A percentile compares a stretch with the other conserved stretches of the same genome.
These are phyloP conservation scores for Puccinia novopanici DNA, from an alignment of 1,284 basidiomycete species.

Conservation along the genomic window DNA sequence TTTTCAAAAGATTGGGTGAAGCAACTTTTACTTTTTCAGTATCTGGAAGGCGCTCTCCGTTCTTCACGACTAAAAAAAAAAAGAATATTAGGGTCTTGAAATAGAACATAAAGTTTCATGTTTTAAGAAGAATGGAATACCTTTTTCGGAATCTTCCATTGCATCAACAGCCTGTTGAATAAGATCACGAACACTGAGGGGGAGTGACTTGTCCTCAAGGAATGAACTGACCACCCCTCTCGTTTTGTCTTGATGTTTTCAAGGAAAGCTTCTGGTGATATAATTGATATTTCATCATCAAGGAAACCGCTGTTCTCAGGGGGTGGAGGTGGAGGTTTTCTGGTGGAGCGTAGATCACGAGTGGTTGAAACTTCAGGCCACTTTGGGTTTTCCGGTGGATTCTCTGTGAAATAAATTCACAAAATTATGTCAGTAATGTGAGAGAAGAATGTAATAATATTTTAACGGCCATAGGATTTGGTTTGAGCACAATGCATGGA, in stretches of 20 bases:
- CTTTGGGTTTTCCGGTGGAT: too few relatives aligned
- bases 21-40: not conserved
- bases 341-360: too few relatives aligned
- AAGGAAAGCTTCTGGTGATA: not conserved
- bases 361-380: too few relatives aligned
- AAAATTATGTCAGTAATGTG: too few relatives aligned
- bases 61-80: not conserved
- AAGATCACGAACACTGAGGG: not conserved
- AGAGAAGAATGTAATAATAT: too few relatives aligned
- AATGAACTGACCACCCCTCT: not conserved
- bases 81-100: not conserved
- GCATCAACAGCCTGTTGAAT: not conserved
- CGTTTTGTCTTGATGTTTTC: not conserved
- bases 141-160: not conserved
- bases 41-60: constrained; percentile 5
- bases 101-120: too few relatives aligned
- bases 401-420: too few relatives aligned
- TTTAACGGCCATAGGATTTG: too few relatives aligned
- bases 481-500: too few relatives aligned
- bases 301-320: not conserved
- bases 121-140: too few relatives aligned
- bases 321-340: too few relatives aligned
- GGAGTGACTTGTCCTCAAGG: not conserved
- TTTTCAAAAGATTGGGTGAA: not conserved
- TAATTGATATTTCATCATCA: not conserved